These are phyloP conservation scores for Kwoniella shandongensis DNA, from an alignment of 768 basidiomycete species.

Conservation along the genomic window DNA sequence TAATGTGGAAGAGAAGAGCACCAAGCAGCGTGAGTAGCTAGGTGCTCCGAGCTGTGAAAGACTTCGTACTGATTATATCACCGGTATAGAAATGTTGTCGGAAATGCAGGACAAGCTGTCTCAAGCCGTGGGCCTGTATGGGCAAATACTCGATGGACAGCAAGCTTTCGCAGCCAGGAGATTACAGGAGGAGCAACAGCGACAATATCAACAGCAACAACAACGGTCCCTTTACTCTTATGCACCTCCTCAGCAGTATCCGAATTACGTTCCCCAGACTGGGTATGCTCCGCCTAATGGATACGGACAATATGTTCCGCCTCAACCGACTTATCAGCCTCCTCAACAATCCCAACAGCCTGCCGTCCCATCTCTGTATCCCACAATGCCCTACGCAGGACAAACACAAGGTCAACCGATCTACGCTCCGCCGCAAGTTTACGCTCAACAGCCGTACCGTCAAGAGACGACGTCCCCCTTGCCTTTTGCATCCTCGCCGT, in stretches of 20 bases:
- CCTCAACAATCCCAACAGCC: slow-evolving; percentile 13
- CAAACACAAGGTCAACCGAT: slow-evolving; percentile 29
- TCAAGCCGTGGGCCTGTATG: slow-evolving; percentile 87
- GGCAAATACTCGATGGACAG: slow-evolving; percentile 80
- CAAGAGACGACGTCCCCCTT: slow-evolving; percentile 5
- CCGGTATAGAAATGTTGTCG: slow-evolving; percentile 67
- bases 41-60: not conserved
- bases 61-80: not conserved
- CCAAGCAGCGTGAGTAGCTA: slow-evolving; percentile 71
- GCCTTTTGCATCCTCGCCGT: not conserved
- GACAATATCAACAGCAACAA: slow-evolving; percentile 38
- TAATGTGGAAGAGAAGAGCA: slow-evolving; percentile 84
- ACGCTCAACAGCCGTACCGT: slow-evolving; percentile 19
- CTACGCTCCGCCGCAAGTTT: slow-evolving; percentile 40
- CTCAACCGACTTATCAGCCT: slow-evolving; percentile 26
- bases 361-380: slow-evolving; percentile 32
- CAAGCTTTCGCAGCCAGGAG: slow-evolving; percentile 54
- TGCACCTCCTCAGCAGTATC: slow-evolving; percentile 16
- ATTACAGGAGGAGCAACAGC: slow-evolving; percentile 42
- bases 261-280: slow-evolving; percentile 1
- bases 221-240: slow-evolving; percentile 31
- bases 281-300: slow-evolving; percentile 7
- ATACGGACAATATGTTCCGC: slow-evolving; percentile 8
- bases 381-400: slow-evolving; percentile 38
- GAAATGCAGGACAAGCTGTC: slow-evolving; percentile 96